Conservation (phyloP, 345 rosid species). For the Carallia brachiata region DNA sequence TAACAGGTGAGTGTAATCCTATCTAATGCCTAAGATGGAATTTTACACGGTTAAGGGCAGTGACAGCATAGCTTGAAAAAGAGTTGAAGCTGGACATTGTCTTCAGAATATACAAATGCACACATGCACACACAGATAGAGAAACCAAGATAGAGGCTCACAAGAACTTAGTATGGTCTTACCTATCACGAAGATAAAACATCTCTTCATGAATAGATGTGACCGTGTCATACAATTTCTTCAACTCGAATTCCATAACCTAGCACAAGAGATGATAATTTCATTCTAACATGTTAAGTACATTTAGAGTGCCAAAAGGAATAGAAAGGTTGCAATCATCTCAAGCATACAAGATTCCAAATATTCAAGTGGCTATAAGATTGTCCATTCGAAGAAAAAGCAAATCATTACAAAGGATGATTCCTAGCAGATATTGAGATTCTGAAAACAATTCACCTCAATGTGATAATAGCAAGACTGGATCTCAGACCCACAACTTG, state of each 20-base stretch:
- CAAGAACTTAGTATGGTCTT: conserved; percentile 5
- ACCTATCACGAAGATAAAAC: conserved; percentile 82
- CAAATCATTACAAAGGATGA: too few relatives aligned
- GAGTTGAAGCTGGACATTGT: too few relatives aligned
- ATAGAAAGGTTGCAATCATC: background rate
- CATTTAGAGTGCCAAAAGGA: background rate
- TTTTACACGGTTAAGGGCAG: too few relatives aligned
- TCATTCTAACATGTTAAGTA: background rate
- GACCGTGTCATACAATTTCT: conserved; percentile 54
- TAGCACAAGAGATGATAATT: conserved; percentile 23
- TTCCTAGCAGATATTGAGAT: too few relatives aligned
- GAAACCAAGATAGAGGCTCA: background rate
- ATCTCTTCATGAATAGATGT: conserved; percentile 76
- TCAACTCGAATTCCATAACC: conserved; percentile 70
- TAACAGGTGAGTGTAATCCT: too few relatives aligned
- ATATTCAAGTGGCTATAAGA: background rate
- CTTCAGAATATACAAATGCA: background rate
- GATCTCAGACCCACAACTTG: too few relatives aligned
- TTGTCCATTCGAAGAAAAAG: background rate
- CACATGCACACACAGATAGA: background rate
- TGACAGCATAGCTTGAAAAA: too few relatives aligned
- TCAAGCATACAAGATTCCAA: background rate
- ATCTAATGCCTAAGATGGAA: too few relatives aligned
- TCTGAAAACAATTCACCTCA: too few relatives aligned
- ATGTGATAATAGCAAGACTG: too few relatives aligned